phyloP scores from a whole-genome alignment of 495 filamentous ascomycete species.

The Annulohypoxylon stygium region DNA sequence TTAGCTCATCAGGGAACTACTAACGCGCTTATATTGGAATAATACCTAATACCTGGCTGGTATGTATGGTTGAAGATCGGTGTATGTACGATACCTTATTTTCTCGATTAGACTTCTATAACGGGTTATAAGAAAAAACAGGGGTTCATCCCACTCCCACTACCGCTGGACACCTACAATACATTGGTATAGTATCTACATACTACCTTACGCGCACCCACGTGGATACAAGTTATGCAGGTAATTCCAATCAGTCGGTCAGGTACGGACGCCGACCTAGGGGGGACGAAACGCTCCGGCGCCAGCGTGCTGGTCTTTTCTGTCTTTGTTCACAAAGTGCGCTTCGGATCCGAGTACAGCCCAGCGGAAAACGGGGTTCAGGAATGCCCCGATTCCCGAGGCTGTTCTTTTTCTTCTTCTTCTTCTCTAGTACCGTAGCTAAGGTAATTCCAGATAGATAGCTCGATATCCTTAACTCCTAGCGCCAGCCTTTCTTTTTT shows the following conservation, averaged over 20 bases:
- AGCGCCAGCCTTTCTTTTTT: not conserved
- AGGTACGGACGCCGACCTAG: constrained; percentile 35
- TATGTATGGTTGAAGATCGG: not conserved
- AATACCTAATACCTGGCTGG: not conserved
- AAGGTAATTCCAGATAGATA: too few species aligned
- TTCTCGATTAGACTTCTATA: not conserved
- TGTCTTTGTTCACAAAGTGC: not conserved
- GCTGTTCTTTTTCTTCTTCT: not conserved
- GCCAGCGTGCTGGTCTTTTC: not conserved
- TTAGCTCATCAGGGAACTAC: not conserved
- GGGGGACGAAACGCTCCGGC: constrained; percentile 40
- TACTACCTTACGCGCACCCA: constrained; percentile 15
- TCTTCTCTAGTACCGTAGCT: too few species aligned
- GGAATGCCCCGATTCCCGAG: constrained; percentile 34
- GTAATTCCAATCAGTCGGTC: constrained; percentile 31
- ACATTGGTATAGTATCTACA: not conserved
- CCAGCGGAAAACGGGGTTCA: constrained; percentile 31
- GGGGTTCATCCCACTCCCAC: constrained; percentile 3
- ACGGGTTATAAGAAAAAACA: not conserved
- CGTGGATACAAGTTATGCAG: constrained; percentile 37
- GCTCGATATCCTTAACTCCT: not conserved
- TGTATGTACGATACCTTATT: not conserved
- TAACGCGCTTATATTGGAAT: not conserved
- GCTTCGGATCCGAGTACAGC: constrained; percentile 33
- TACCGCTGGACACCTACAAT: not conserved